Percentiles rank a stretch among this genome's conserved stretches.
Conservation (phyloP, 2,329 filamentous ascomycete species). For the Xylaria sp. region DNA sequence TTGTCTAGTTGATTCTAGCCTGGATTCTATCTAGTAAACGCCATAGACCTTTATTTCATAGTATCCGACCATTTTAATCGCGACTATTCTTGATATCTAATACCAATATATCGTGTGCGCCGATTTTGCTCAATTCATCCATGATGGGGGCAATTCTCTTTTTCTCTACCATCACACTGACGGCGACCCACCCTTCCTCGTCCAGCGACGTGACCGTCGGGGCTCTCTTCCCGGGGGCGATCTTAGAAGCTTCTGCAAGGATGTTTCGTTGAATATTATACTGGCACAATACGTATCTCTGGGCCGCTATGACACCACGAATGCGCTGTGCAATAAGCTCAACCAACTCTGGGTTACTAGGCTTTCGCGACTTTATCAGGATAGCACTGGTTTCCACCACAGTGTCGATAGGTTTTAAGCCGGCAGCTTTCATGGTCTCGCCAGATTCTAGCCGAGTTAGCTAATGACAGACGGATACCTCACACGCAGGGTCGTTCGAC, state of each 20-base stretch:
- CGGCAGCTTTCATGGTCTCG: constrained; percentile 97
- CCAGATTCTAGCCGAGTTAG: constrained; percentile 77
- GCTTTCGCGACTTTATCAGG: constrained; percentile 88
- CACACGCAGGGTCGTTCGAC: not conserved
- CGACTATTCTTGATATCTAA: constrained; percentile 80
- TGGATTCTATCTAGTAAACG: not conserved
- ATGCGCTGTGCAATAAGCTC: constrained; percentile 88
- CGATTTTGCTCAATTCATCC: constrained; percentile 81
- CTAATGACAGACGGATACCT: not conserved
- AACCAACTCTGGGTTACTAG: constrained; percentile 82
- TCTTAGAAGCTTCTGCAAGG: constrained; percentile 73
- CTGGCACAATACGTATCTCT: constrained; percentile 93
- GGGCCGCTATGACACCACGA: constrained; percentile 91
- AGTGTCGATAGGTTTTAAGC: constrained; percentile 92
- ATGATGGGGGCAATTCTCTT: constrained; percentile 86
- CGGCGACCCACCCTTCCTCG: constrained; percentile 91
- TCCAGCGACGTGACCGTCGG: constrained; percentile 92
- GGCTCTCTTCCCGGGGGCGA: constrained; percentile 94
- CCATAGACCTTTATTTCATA: not conserved
- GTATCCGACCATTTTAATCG: constrained; percentile 34
- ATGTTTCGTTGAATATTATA: constrained; percentile 87
- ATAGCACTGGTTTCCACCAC: constrained; percentile 89
- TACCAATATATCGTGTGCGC: constrained; percentile 87
- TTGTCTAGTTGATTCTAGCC: not conserved
- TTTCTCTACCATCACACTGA: constrained; percentile 92